A percentile compares a stretch with the other conserved stretches of the same genome.
These are phyloP conservation scores for Xylaria sp. DNA, from an alignment of 2,329 filamentous ascomycete species.

Conservation along the genomic window DNA sequence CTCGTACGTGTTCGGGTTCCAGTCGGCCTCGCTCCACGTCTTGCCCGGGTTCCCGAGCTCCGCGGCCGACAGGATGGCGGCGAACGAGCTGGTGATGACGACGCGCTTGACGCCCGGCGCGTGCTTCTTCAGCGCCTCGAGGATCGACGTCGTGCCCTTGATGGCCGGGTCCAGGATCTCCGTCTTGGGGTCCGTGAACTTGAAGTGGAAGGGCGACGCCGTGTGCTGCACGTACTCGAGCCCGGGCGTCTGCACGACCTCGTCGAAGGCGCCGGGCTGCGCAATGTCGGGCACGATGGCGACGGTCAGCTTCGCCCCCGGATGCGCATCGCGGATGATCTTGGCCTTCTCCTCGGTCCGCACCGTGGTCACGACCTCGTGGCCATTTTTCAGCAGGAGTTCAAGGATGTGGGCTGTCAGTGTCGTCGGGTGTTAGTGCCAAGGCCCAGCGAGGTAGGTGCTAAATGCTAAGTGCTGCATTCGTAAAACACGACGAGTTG, in stretches of 20 bases:
- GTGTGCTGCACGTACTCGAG: conserved; percentile 65
- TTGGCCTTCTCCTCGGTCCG: conserved; percentile 59
- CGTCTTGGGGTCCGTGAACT: conserved; percentile 54
- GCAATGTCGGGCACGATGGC: conserved; percentile 80
- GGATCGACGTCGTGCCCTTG: conserved; percentile 69
- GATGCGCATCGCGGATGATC: conserved; percentile 56
- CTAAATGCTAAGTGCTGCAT: not conserved
- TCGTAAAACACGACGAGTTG: not conserved
- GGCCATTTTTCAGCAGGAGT: conserved; percentile 55
- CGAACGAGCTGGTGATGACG: conserved; percentile 65
- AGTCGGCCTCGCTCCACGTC: conserved; percentile 54
- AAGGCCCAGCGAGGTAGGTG: too few relatives aligned
- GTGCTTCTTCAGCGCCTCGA: conserved; percentile 68
- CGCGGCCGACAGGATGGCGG: conserved; percentile 53
- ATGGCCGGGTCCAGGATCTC: conserved; percentile 65
- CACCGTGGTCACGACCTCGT: conserved; percentile 62
- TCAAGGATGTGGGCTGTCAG: conserved; percentile 59
- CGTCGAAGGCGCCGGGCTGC: conserved; percentile 73
- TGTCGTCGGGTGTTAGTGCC: conserved; percentile 6
- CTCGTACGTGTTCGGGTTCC: conserved; percentile 59
- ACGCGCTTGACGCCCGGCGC: conserved; percentile 70
- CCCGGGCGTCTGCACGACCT: conserved; percentile 56
- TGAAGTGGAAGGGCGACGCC: conserved; percentile 64
- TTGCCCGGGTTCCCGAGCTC: conserved; percentile 46
- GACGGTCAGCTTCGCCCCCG: conserved; percentile 52